phyloP scores from a whole-genome alignment of 345 rosid genomes.

The Nephelium lappaceum region DNA sequence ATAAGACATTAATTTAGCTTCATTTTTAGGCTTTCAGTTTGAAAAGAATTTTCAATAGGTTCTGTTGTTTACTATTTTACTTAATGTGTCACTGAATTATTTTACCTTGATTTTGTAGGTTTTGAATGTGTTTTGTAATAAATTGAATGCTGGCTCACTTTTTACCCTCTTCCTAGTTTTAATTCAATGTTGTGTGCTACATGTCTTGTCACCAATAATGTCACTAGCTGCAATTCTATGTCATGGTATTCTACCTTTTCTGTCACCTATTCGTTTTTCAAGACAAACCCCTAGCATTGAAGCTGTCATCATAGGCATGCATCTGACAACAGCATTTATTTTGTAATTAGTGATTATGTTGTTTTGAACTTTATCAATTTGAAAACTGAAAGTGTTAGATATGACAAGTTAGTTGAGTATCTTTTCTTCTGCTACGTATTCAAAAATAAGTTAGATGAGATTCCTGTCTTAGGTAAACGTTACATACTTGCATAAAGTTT shows the following conservation, averaged over 20 bases:
- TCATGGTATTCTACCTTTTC: neutral
- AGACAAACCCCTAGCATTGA: neutral
- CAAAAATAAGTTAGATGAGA: neutral
- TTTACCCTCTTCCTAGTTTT: neutral
- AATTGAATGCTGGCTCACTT: neutral
- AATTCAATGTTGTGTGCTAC: neutral
- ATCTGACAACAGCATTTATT: neutral
- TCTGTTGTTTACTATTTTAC: too few relatives aligned
- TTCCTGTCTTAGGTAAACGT: neutral
- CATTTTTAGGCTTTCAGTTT: too few relatives aligned
- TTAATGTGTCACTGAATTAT: too few relatives aligned
- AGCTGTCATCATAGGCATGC: neutral
- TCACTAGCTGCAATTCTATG: neutral
- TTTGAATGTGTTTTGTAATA: neutral
- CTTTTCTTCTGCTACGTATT: neutral
- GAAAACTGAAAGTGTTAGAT: neutral
- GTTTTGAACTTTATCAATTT: neutral
- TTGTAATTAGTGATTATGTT: neutral
- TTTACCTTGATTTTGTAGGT: neutral
- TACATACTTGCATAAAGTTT: neutral
- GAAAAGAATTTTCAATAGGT: too few relatives aligned
- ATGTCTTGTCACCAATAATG: neutral
- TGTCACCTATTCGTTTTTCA: neutral
- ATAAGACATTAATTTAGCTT: too few relatives aligned
- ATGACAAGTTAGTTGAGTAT: constrained; percentile 1